phyloP scores from a whole-genome alignment of 345 rosid species.

The Brassica incana region DNA sequence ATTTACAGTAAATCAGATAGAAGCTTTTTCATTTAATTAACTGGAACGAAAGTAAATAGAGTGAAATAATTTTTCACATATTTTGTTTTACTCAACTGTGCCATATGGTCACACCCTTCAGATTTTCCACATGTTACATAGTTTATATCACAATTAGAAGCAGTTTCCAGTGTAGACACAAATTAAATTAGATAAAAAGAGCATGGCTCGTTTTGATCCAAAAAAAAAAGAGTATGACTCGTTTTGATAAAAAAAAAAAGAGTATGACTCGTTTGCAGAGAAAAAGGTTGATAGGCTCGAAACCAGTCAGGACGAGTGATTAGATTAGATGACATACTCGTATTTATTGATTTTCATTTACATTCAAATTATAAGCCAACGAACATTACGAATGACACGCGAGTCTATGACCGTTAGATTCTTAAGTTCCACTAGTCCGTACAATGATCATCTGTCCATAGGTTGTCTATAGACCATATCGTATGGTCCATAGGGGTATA shows the following conservation, averaged over 20 bases:
- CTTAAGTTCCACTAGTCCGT: constrained; percentile 2
- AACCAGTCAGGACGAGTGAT: not conserved
- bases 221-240: too few species aligned
- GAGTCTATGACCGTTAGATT: constrained; percentile 32
- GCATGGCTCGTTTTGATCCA: too few species aligned
- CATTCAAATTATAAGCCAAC: constrained; percentile 25
- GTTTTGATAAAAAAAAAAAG: too few species aligned
- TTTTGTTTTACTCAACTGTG: too few species aligned
- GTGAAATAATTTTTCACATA: too few species aligned
- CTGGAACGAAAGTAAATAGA: too few species aligned
- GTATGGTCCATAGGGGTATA: too few species aligned
- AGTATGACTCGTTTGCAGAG: not conserved
- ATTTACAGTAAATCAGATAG: too few species aligned
- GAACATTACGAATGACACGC: not conserved
- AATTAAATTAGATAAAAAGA: not conserved
- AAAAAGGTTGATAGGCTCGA: not conserved
- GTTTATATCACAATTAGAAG: not conserved
- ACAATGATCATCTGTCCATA: constrained; percentile 9
- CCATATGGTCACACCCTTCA: too few species aligned
- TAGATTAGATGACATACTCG: constrained; percentile 12
- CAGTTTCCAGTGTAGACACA: not conserved
- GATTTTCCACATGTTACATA: not conserved
- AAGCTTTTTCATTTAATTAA: too few species aligned
- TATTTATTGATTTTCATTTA: not conserved
- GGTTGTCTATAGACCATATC: constrained; percentile 29